Evolutionary conservation across 2,329 filamentous ascomycete species (phyloP), one percentile per base, ranked within the genome.

Genomic region (Aspergillus tamarii): DNA sequence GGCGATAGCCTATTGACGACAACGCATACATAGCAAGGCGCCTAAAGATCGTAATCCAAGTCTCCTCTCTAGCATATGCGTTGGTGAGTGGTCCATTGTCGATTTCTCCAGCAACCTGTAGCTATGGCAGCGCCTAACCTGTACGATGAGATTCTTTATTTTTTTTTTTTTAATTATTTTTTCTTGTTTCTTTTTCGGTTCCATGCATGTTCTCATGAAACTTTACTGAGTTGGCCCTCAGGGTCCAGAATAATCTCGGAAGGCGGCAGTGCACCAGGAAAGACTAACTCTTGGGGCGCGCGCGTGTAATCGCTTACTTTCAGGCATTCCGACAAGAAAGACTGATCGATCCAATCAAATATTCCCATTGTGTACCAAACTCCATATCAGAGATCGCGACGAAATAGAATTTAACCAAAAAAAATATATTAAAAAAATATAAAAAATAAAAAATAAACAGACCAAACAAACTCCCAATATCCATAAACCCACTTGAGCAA

Each of bases 51-150:
- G 43, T 34, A 50, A 34, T 30, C 48, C 50, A 59, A 48, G 28
- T 58, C 43, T 50, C 57, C 57, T 26, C 50, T 59, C 57, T 59
- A n/a, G 57, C 57, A 50, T 59, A 50, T 59, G 43, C 41, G 50
- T 50, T 48, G 57, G 52, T 45, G 23, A 6, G 21, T 32, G 39
- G 41, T 12, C 55, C 55, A 26, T 2, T 10, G 21, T 46, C 43
- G 43, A 46, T 46, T 23, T 23, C 43, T 50, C 46, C 14, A 50
- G 46, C 46, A 50, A 50, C 46, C 46, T 50, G 46, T 50, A 50
- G 10, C 46, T 50, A 8, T 26, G 26, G 46, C 23, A 50, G 46
- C 46, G 26, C 46, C 46, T 50, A 28, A 50, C 3, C 46, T 50
- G 57, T 59, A 59, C 30, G 28, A 50, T 48, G 28, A 10, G 34